Conservation (phyloP, 2,329 filamentous ascomycete genomes). For the Claviceps pazoutovae region DNA sequence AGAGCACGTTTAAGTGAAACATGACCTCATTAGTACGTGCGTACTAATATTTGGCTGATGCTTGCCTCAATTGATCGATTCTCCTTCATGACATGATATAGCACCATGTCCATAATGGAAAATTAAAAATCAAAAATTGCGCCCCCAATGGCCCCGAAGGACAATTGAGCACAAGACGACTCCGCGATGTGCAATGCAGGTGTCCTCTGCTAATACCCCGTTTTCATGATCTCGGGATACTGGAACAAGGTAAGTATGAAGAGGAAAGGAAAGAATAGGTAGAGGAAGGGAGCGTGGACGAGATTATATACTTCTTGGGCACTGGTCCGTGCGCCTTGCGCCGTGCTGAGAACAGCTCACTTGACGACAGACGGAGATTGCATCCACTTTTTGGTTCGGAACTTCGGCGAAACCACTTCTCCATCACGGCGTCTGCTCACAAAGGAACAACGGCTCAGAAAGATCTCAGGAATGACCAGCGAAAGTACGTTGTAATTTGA, state of each 20-base stretch:
- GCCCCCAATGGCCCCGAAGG: slow-evolving; percentile 37
- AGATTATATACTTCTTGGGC: slow-evolving; percentile 10
- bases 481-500: no score
- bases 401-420: no score
- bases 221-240: slow-evolving; percentile 29
- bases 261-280: slow-evolving; percentile 18
- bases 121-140: slow-evolving; percentile 31
- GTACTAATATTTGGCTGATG: no score
- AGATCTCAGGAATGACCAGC: no score
- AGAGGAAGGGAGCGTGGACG: slow-evolving; percentile 5
- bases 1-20: no score
- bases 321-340: slow-evolving; percentile 12
- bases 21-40: no score
- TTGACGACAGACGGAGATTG: slow-evolving; percentile 1
- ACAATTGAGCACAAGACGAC: slow-evolving; percentile 33
- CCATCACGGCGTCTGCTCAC: no score
- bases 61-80: not conserved
- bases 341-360: not conserved
- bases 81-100: not conserved
- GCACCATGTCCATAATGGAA: slow-evolving; percentile 1
- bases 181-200: slow-evolving; percentile 42
- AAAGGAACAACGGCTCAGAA: no score
- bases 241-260: slow-evolving; percentile 40
- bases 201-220: slow-evolving; percentile 26
- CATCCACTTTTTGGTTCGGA: not conserved